phyloP scores from a whole-genome alignment of 2,329 filamentous ascomycete genomes.

The Epichloe coenophiala region DNA sequence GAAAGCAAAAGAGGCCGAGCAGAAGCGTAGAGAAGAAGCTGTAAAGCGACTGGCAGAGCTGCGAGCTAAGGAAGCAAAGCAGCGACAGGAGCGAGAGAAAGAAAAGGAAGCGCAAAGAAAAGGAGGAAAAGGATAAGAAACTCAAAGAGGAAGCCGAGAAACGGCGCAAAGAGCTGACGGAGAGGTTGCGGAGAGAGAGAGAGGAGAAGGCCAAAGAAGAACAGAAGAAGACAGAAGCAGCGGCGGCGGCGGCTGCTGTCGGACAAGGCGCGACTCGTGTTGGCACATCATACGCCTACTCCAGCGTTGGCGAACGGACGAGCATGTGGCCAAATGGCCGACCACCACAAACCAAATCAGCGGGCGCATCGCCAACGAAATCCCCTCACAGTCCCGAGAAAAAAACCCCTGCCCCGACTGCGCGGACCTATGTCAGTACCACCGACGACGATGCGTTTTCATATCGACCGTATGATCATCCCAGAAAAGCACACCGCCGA shows the following conservation, averaged over 20 bases:
- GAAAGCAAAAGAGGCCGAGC: slow-evolving; percentile 45
- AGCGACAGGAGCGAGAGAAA: slow-evolving; percentile 29
- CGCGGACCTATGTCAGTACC: slow-evolving; percentile 40
- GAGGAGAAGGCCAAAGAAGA: slow-evolving; percentile 24
- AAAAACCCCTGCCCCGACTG: slow-evolving; percentile 35
- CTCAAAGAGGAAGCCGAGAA: slow-evolving; percentile 23
- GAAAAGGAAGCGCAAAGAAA: slow-evolving; percentile 24
- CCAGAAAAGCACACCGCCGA: slow-evolving; percentile 42
- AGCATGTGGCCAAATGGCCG: slow-evolving; percentile 56
- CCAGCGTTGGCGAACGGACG: slow-evolving; percentile 52
- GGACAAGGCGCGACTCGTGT: slow-evolving; percentile 23
- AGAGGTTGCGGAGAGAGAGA: slow-evolving; percentile 15
- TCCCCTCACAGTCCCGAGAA: slow-evolving; percentile 20
- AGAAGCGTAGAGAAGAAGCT: slow-evolving; percentile 43
- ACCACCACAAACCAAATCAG: slow-evolving; percentile 12
- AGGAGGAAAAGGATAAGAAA: slow-evolving; percentile 22
- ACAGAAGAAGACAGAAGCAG: slow-evolving; percentile 27
- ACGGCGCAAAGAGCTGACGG: slow-evolving; percentile 11
- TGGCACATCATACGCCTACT: slow-evolving; percentile 46
- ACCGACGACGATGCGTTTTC: slow-evolving; percentile 57
- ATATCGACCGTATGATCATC: slow-evolving; percentile 64
- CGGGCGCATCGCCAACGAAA: slow-evolving; percentile 16
- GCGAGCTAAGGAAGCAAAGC: slow-evolving; percentile 40
- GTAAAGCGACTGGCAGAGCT: slow-evolving; percentile 38
- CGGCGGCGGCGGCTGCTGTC: slow-evolving; percentile 17